Evolutionary conservation across 208 protist species (phyloP), one percentile per base, ranked within the genome.

Genomic region (Trypanosoma scelopori): DNA sequence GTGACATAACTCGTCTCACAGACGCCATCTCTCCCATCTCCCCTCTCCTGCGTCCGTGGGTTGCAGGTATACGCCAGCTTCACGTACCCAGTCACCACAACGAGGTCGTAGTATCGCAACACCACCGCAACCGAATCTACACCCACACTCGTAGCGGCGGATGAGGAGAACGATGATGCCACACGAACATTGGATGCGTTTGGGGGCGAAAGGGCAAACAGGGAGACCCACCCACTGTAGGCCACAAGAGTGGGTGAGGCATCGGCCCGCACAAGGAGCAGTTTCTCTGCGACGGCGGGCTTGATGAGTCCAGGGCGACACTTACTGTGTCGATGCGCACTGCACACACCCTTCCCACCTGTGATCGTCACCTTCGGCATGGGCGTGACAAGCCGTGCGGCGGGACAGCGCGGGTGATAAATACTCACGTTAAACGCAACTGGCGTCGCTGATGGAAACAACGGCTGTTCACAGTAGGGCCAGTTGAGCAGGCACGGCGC

Each of bases 341-440:
- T 52, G 55, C 62, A 60, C 1, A 63, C 39, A 49, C 70, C 70
- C 39, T 11, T 65, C 32, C 41, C 58, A 32, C 39, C 37, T 35
- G 51, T 55, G 30, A 74, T 45, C 28, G 30, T 53, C n/a, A 66
- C 52, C 11, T 50, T 6, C 30, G 46, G 37, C 28, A 47, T 51
- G 16, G 11, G 12, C 16, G 16, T 4, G 12, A 22, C 16, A 18
- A 75, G 50, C 18, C 23, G 18, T 47, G 70, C 57, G 3, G 63
- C 15, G n/a, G 51, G 43, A 45, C 70, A 76, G 9, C 41, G 23
- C 43, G 70, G 55, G 30, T 59, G 50, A 60, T 89, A 70, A 20
- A 89, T 23, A 16, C 96, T 99, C 0, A 98, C 22, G 73, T 99
- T 99, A 46, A 98, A 74, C 7, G 96, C 69, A 0, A 97, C 41